Conservation (phyloP, 2,329 filamentous ascomycete genomes). For the Calonectria crousiana region DNA sequence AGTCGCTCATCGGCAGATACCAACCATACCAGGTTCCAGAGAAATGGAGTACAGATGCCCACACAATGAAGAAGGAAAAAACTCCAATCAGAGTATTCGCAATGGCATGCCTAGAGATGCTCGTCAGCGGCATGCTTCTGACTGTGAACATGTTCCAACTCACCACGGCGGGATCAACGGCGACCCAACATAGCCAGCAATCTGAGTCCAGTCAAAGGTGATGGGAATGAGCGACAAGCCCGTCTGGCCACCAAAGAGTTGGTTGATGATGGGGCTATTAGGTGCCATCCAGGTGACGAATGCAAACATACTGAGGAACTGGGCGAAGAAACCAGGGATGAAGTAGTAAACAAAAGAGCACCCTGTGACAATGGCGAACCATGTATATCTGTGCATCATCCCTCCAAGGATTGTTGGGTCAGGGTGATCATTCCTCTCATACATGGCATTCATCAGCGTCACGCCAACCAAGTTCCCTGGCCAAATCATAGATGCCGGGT, state of each 20-base stretch:
- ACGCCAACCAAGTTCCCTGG: constrained; percentile 75
- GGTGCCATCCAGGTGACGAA: constrained; percentile 80
- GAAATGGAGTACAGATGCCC: constrained; percentile 72
- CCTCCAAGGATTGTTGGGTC: constrained; percentile 71
- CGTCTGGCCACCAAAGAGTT: constrained; percentile 77
- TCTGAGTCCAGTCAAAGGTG: constrained; percentile 82
- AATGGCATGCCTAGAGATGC: constrained; percentile 70
- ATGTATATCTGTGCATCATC: constrained; percentile 73
- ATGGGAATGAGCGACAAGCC: constrained; percentile 78
- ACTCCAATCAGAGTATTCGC: constrained; percentile 79
- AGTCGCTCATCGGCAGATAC: constrained; percentile 78
- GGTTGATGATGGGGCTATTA: constrained; percentile 76
- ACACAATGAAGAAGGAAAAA: constrained; percentile 73
- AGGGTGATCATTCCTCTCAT: constrained; percentile 67
- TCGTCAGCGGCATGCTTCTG: background rate
- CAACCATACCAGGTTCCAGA: constrained; percentile 72
- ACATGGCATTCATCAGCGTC: constrained; percentile 78
- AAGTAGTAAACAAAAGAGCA: constrained; percentile 75
- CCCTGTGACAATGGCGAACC: constrained; percentile 70
- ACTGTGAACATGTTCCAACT: constrained; percentile 33
- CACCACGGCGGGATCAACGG: constrained; percentile 78
- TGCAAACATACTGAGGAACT: constrained; percentile 77
- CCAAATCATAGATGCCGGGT: constrained; percentile 81
- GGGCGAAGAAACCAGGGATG: constrained; percentile 76
- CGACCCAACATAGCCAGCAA: constrained; percentile 75